phyloP scores from a whole-genome alignment of 148 eudicot species.

The Amaranthus palmeri region DNA sequence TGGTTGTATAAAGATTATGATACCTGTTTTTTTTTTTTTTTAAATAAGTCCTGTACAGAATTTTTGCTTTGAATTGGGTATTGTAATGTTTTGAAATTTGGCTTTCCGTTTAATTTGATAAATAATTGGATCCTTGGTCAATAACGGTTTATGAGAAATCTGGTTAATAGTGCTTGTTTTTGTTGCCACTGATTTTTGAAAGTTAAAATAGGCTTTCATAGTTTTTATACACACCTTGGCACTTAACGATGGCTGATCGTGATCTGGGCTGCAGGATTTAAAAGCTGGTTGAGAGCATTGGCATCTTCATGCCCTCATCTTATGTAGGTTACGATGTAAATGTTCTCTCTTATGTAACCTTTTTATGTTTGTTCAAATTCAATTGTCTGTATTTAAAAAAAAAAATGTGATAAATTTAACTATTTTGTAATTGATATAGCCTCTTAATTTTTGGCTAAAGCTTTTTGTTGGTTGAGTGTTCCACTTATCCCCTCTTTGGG shows the following conservation, averaged over 20 bases:
- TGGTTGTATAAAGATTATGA: no score
- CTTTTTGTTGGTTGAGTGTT: not conserved
- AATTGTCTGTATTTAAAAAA: no score
- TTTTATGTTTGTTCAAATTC: not conserved
- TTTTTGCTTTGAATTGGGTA: no score
- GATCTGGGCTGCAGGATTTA: conserved; percentile 64
- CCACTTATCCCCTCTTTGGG: not conserved
- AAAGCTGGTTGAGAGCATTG: conserved; percentile 63
- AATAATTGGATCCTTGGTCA: not conserved
- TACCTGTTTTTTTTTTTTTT: no score
- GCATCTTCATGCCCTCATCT: conserved; percentile 45
- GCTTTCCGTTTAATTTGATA: no score
- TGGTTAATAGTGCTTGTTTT: not conserved
- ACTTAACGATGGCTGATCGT: conserved; percentile 39
- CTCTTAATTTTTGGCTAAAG: not conserved
- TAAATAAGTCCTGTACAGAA: no score
- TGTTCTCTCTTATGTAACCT: conserved; percentile 22
- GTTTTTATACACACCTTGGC: conserved; percentile 1
- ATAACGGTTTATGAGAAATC: not conserved
- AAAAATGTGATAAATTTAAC: not conserved
- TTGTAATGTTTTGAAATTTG: no score
- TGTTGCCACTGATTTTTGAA: no score
- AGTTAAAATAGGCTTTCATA: conserved; percentile 2
- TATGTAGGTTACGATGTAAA: conserved; percentile 47
- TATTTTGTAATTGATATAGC: not conserved